Evolutionary conservation across 2,329 filamentous ascomycete species (phyloP), one percentile per base, ranked within the genome.

Genomic region (Blumeriella jaapii): DNA sequence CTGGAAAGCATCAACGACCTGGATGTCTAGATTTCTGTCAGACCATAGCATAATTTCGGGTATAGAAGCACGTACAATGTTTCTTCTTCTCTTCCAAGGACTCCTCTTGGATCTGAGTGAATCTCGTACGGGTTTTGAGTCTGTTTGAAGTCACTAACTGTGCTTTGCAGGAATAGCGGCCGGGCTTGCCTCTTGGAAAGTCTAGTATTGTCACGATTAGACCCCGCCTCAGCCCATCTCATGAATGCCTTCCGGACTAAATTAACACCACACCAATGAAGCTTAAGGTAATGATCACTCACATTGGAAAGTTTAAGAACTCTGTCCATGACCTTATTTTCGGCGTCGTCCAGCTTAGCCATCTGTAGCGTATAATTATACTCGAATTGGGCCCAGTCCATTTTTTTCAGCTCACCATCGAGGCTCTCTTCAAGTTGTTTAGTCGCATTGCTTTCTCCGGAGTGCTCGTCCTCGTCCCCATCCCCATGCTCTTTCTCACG

Each of bases 311-410:
- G 62, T 26, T 64, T 59, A 11, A 75, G 66, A 44, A 81, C 84
- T 42, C 87, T 78, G 13, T 72, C 64, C 34, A 81, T 61, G 28
- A 89, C 63, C 18, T 71, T 63, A 28, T 67, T 65, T 53, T 94
- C 85, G 2, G 74, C 61, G 2, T 64, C 62, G 33, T 76, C 69
- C 20, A 78, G 71, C 25, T 76, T 65, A 10, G 64, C 59, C 49
- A 93, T 70, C 12, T 74, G 74, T 34, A 69, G 61, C 40, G 78
- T 67, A 48, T 86, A 93, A 26, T 74, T 71, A 1, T 62, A 54
- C 56, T 86, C 69, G 19, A 94, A 77, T 7, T 78, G 69, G 2
- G 77, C 64, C 86, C 86, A 94, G 58, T 87, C 74, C 51, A 82
- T 85, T 0, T 52, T 60, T 35, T 29, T 62, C 10, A 54, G 20